A percentile compares a stretch with the other conserved stretches of the same genome.
Evolutionary conservation across 345 rosid genomes (phyloP).

Genomic region (Laguncularia racemosa): DNA sequence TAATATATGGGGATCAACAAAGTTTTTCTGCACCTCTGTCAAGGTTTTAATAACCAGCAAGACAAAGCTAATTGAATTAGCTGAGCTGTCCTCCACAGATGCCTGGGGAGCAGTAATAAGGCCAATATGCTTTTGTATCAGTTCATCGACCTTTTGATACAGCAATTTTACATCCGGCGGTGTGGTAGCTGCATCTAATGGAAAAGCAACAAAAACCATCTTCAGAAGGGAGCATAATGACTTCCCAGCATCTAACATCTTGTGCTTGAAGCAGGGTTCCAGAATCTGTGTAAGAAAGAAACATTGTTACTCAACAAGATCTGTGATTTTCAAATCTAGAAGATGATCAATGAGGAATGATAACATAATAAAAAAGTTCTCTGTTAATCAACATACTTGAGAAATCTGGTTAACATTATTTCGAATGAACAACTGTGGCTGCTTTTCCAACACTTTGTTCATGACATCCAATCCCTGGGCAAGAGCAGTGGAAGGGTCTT

Average conservation of each 20-base stretch:
- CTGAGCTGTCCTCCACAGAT: constrained; percentile 68
- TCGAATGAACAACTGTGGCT: constrained; percentile 85
- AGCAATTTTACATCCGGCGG: constrained; percentile 68
- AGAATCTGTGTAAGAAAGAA: constrained; percentile 55
- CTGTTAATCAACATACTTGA: constrained; percentile 44
- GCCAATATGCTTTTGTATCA: constrained; percentile 78
- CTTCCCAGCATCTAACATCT: constrained; percentile 91
- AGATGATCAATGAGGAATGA: too few relatives aligned
- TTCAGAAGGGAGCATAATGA: constrained; percentile 89
- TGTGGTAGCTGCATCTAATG: constrained; percentile 59
- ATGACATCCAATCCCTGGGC: constrained; percentile 99
- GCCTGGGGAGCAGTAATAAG: constrained; percentile 61
- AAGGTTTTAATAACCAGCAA: constrained; percentile 87
- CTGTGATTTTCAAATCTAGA: too few relatives aligned
- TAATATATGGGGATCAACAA: constrained; percentile 62
- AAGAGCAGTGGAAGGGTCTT: constrained; percentile 94
- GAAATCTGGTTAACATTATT: constrained; percentile 90
- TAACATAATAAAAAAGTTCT: not conserved
- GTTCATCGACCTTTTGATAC: constrained; percentile 83
- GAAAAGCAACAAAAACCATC: constrained; percentile 90
- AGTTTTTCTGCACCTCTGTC: constrained; percentile 80
- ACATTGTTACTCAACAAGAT: too few relatives aligned
- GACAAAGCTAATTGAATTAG: constrained; percentile 76
- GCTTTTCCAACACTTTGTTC: constrained; percentile 97
- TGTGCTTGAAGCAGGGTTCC: constrained; percentile 94